Evolutionary conservation across 192 early-diverging fungal genomes (phyloP), one percentile per base, ranked within the genome.

Genomic region (Helicostylum pulchrum): DNA sequence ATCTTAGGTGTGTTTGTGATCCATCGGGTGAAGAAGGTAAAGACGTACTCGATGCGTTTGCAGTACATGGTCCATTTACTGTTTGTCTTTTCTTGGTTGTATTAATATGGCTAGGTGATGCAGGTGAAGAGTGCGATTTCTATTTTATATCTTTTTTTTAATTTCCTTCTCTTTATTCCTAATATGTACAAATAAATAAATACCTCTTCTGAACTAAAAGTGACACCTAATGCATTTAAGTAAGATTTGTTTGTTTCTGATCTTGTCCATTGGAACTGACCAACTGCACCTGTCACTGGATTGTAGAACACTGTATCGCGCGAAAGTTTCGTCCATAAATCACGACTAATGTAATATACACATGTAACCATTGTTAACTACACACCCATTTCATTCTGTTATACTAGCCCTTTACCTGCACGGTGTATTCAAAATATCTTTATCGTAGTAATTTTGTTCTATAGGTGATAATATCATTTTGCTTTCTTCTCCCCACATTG

Each of bases 201-300:
- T 30, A 21, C 67, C 11, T 75, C 74, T 21, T 76, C 74, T 39
- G 58, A 45, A 43, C 63, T 75, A 34, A 76, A 68, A 8, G 52
- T 55, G 0, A 76, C 69, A 23, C 74, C 74, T 7, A 76, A 53
- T 46, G 74, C 70, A 43, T 58, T 47, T 26, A 76, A 48, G 46
- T 76, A 76, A 14, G 59, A 62, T 21, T 54, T 60, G 43, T 71
- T 70, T 11, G 62, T 68, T 44, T 76, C 64, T 11, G 74, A 76
- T 44, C 74, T 47, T 50, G 65, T 67, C 74, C 74, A 76, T 26
- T 71, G 74, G 30, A 76, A 76, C 32, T 76, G 74, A n/a, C 74
- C 74, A n/a, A 76, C 59, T 9, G 64, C 56, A 7, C 74, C 74
- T 31, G 74, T 76, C 14, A 71, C 32, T 19, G 74, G 69, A 60